Base-by-base conservation (phyloP, 805 yeast species). In the Cyberlindnera suaveolens region DNA sequence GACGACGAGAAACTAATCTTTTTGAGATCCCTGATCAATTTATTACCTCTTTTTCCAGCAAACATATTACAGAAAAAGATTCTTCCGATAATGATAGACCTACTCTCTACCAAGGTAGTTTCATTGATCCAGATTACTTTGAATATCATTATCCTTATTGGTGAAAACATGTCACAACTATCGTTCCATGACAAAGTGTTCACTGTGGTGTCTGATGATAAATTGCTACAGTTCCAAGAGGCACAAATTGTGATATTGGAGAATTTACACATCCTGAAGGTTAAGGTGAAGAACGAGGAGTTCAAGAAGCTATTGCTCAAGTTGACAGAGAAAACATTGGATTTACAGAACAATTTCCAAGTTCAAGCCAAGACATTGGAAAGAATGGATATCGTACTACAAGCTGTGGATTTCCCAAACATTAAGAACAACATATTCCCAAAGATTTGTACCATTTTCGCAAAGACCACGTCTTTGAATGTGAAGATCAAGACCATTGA, bases 341-440 rank as follows among this genome's bases (percentile, higher is more conserved):
- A 58, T 59, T 15, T 63, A 17, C 43, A 47, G 42, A 43, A 40
- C 65, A 39, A 60, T 62, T 41, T 53, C 46, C 64, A 51, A 61
- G 68, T 76, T 4, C 90, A 83, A 56, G 85, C 78, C 31, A 58
- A 63, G 30, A 66, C 81, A 14, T 63, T 85, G 44, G 57, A 50
- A 13, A 67, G 74, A 41, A 60, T 75, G 18, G 61, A 68, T 2
- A 47, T 61, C 15, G 61, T 76, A 30, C 54, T 75, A 3, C 70
- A 64, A 7, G 67, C 73, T 37, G 65, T 82, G 38, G 90, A 82
- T 43, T 82, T 82, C 52, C 72, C 88, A 10, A 75, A 80, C 16
- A 71, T 89, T 44, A 88, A 91, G 52, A 82, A 79, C 52, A 76
- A 77, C 29, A 66, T 89, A n/a, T 78, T 85, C 59, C 95, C 96